A percentile compares a stretch with the other conserved stretches of the same genome.
phyloP scores from a whole-genome alignment of 2,329 filamentous ascomycete species.

The Penicillium glabrum region DNA sequence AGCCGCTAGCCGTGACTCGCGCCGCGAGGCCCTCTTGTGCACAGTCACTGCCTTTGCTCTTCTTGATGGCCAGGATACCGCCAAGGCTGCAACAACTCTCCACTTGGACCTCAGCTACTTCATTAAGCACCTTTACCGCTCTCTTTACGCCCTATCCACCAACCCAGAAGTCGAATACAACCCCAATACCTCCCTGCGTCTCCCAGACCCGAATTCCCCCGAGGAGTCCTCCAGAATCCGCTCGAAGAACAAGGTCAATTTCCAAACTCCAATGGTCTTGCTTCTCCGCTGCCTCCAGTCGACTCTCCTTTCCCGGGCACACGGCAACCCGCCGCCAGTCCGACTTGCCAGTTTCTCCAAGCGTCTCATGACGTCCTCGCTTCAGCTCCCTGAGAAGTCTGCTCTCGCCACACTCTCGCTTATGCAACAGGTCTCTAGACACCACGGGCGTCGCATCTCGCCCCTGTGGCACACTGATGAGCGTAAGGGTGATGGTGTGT shows the following conservation, averaged over 20 bases:
- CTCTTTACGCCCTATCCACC: slow-evolving; percentile 73
- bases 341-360: slow-evolving; percentile 92
- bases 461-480: slow-evolving; percentile 96
- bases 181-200: slow-evolving; percentile 68
- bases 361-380: slow-evolving; percentile 75
- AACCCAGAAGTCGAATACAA: slow-evolving; percentile 83
- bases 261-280: slow-evolving; percentile 91
- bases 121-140: slow-evolving; percentile 87
- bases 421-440: slow-evolving; percentile 73
- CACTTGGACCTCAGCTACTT: slow-evolving; percentile 95
- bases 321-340: slow-evolving; percentile 72
- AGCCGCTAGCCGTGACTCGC: slow-evolving; percentile 66
- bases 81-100: slow-evolving; percentile 76
- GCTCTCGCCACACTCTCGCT: slow-evolving; percentile 76
- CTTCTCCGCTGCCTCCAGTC: slow-evolving; percentile 83
- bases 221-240: slow-evolving; percentile 39
- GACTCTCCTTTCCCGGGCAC: slow-evolving; percentile 75
- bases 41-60: slow-evolving; percentile 97
- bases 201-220: slow-evolving; percentile 63
- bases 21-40: slow-evolving; percentile 85
- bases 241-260: slow-evolving; percentile 74
- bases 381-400: slow-evolving; percentile 91
- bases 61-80: slow-evolving; percentile 87
- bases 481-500: slow-evolving; percentile 84
- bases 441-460: slow-evolving; percentile 77